Evolutionary conservation across 2,329 filamentous ascomycete species (phyloP).

Genomic region (Cytospora mali): DNA sequence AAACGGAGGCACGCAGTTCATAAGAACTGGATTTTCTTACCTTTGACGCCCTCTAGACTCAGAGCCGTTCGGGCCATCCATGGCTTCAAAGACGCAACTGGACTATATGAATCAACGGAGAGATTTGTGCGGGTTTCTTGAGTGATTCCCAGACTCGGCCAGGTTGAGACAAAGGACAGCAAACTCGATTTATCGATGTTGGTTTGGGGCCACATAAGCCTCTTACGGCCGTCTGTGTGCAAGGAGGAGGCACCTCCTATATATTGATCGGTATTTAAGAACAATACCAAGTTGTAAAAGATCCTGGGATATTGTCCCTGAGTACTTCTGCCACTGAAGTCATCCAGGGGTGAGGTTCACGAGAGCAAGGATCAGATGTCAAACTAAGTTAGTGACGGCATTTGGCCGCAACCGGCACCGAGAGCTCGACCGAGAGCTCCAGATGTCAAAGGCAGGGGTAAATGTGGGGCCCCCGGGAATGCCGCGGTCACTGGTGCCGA

Average conservation of each 20-base stretch:
- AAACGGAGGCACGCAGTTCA: constrained; percentile 1
- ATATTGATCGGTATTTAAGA: not conserved
- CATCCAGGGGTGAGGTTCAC: not conserved
- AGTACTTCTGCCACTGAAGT: constrained; percentile 8
- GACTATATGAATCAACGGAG: not conserved
- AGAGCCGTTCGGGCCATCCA: constrained; percentile 12
- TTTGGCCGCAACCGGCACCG: constrained; percentile 23
- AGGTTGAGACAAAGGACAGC: constrained; percentile 12
- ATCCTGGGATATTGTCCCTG: constrained; percentile 11
- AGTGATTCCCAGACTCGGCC: not conserved
- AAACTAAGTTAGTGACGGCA: not conserved
- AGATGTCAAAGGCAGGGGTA: not conserved
- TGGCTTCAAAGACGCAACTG: not conserved
- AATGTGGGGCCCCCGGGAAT: no score
- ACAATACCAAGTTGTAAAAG: constrained; percentile 16
- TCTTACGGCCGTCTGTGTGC: not conserved
- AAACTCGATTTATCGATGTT: not conserved
- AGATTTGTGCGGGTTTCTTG: constrained; percentile 1
- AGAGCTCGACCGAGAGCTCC: no score
- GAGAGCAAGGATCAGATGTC: not conserved
- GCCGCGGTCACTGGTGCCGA: no score
- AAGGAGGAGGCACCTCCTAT: not conserved
- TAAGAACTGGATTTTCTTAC: constrained; percentile 15
- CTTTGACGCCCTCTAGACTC: constrained; percentile 12
- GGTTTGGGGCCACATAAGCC: not conserved